These are phyloP conservation scores for Boletus edulis DNA, from an alignment of 768 basidiomycete genomes.

Conservation along the genomic window DNA sequence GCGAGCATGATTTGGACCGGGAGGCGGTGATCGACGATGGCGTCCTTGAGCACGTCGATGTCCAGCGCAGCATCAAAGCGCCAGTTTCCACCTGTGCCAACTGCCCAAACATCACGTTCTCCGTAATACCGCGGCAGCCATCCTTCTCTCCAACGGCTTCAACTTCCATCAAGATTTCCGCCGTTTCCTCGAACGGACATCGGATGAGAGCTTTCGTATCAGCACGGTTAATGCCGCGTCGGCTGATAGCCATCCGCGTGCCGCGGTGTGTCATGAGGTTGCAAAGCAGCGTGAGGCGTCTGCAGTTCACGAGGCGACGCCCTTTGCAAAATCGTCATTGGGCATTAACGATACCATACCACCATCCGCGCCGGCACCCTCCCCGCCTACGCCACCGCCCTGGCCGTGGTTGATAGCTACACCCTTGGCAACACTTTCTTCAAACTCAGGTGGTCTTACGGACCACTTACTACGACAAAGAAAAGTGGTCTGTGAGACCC, in stretches of 20 bases:
- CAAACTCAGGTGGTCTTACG: too few species aligned
- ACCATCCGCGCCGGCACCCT: too few species aligned
- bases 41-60: slow-evolving; percentile 98
- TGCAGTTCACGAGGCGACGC: slow-evolving; percentile 99
- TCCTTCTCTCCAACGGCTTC: slow-evolving; percentile 98
- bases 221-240: slow-evolving; percentile 97
- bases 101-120: too few species aligned
- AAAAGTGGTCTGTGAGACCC: too few species aligned
- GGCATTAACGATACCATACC: too few species aligned
- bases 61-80: slow-evolving; percentile 94
- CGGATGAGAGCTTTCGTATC: slow-evolving; percentile 99
- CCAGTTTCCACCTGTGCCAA: slow-evolving; percentile 99
- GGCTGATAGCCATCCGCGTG: slow-evolving; percentile 94
- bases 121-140: slow-evolving; percentile 97
- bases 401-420: too few species aligned
- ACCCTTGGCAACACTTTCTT: too few species aligned
- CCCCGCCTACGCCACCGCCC: too few species aligned
- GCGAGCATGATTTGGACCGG: slow-evolving; percentile 81
- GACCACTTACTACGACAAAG: too few species aligned
- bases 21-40: slow-evolving; percentile 93
- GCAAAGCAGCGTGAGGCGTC: slow-evolving; percentile 93
- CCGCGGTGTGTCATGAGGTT: slow-evolving; percentile 99
- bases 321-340: too few species aligned
- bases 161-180: slow-evolving; percentile 98
- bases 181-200: slow-evolving; percentile 99